Percentiles rank a stretch among this genome's conserved stretches.
phyloP scores from a whole-genome alignment of 2,329 filamentous ascomycete species.

The Metarhizium humberi region DNA sequence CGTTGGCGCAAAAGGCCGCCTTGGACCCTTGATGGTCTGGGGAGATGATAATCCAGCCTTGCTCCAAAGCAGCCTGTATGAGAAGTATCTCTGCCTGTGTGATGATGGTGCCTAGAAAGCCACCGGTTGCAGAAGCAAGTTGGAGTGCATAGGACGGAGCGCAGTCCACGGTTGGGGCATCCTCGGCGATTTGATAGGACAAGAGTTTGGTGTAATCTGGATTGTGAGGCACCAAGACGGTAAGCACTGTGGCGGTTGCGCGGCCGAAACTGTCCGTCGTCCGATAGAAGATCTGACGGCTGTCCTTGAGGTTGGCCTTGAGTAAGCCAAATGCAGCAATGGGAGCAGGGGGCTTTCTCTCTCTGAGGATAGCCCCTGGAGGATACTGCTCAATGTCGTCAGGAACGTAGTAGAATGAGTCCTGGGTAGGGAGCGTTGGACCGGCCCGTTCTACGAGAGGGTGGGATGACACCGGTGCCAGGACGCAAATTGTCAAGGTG shows the following conservation, averaged over 20 bases:
- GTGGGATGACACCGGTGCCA: too few species aligned
- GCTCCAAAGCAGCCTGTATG: conserved; percentile 20
- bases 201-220: conserved; percentile 21
- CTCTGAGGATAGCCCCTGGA: conserved; percentile 14
- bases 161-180: conserved; percentile 28
- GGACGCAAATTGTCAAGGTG: too few species aligned
- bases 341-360: conserved; percentile 11
- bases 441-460: neutral
- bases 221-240: conserved; percentile 26
- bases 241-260: conserved; percentile 27
- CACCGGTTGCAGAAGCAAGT: conserved; percentile 4
- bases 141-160: conserved; percentile 18
- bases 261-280: conserved; percentile 26
- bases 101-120: conserved; percentile 23
- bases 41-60: conserved; percentile 37
- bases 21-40: conserved; percentile 36
- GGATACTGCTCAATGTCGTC: conserved; percentile 5
- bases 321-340: conserved; percentile 11
- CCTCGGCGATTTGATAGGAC: conserved; percentile 32
- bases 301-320: conserved; percentile 9
- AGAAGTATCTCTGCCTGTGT: conserved; percentile 14
- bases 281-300: conserved; percentile 28
- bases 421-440: neutral
- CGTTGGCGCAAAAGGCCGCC: conserved; percentile 32
- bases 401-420: conserved; percentile 2